phyloP scores from a whole-genome alignment of 768 basidiomycete genomes.

The Harrya chromipes region DNA sequence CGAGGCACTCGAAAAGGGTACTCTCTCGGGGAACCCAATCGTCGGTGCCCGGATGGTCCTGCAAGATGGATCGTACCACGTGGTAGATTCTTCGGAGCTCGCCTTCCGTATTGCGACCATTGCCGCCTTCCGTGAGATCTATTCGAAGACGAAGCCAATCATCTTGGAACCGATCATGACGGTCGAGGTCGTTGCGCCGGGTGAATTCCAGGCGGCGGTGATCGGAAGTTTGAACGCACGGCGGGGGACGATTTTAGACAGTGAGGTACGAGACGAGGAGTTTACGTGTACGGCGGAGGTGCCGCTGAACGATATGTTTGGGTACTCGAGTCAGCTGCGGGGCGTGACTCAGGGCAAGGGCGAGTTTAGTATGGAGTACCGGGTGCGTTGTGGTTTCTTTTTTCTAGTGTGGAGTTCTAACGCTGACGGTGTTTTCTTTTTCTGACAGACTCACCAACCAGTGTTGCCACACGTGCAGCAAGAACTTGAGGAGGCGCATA shows the following conservation, averaged over 20 bases:
- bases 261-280: slow-evolving; percentile 95
- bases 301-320: slow-evolving; percentile 97
- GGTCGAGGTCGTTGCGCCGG: slow-evolving; percentile 93
- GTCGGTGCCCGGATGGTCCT: slow-evolving; percentile 83
- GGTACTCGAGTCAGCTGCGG: slow-evolving; percentile 89
- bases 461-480: slow-evolving; percentile 85
- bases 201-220: slow-evolving; percentile 93
- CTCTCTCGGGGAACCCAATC: slow-evolving; percentile 83
- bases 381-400: slow-evolving; percentile 41
- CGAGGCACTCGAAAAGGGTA: slow-evolving; percentile 90
- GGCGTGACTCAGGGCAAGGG: slow-evolving; percentile 98
- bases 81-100: slow-evolving; percentile 94
- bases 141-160: slow-evolving; percentile 68
- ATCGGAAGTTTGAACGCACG: slow-evolving; percentile 93
- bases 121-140: slow-evolving; percentile 91
- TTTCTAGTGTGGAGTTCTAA: neutral
- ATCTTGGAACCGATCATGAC: slow-evolving; percentile 99
- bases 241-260: slow-evolving; percentile 91
- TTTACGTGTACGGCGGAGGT: slow-evolving; percentile 92
- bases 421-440: neutral
- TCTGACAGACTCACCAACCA: slow-evolving; percentile 66
- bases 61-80: slow-evolving; percentile 89
- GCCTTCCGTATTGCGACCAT: slow-evolving; percentile 91
- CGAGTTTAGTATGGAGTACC: slow-evolving; percentile 78
- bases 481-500: slow-evolving; percentile 84